Base-by-base conservation (phyloP, 345 rosid species). In the Euclidium syriacum region DNA sequence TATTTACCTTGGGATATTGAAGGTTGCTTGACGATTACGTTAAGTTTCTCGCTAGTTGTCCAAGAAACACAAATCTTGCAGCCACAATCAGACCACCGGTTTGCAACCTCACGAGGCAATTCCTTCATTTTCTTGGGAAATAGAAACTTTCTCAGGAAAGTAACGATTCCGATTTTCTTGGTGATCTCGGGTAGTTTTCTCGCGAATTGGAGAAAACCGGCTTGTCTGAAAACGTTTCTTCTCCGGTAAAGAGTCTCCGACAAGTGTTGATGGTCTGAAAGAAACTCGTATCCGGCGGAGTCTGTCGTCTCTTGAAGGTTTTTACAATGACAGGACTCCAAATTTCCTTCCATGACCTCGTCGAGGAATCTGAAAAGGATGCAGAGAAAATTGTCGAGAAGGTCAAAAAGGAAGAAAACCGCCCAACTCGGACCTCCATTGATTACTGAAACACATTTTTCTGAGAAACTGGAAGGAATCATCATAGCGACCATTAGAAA, bases 11-110 rank as follows among this genome's bases (percentile, higher is more conserved):
- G 64, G 26, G 54, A 61, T 1, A 49, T 10, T 4, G 81, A 65
- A 55, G 84, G 77, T 65, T 82, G 77, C 67, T 36, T 75, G 7
- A 84, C 73, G 14, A 77, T 80, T 14, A 81, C 65, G 66, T 81
- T 79, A 52, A 87, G 85, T 62, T 76, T 77, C 67, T 73, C 66
- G n/a, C 20, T 68, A 29, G 65, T 71, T 27, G 59, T 72, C 86
- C 87, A 82, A 32, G 83, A 80, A 78, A 77, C 59, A 58, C 96
- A 91, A 33, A 75, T 73, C 19, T 79, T 76, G 44, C 94, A 91
- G 29, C 87, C 80, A 75, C 96, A 87, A 69, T 84, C 94, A 7
- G 91, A 83, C 97, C 97, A 86, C 46, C 87, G 68, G 52, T 62
- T 76, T 39, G 52, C 26, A 58, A 56, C 15, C 42, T 62, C 57